Conservation (phyloP, 2,329 filamentous ascomycete species). For the Raffaelea ambrosiae region DNA sequence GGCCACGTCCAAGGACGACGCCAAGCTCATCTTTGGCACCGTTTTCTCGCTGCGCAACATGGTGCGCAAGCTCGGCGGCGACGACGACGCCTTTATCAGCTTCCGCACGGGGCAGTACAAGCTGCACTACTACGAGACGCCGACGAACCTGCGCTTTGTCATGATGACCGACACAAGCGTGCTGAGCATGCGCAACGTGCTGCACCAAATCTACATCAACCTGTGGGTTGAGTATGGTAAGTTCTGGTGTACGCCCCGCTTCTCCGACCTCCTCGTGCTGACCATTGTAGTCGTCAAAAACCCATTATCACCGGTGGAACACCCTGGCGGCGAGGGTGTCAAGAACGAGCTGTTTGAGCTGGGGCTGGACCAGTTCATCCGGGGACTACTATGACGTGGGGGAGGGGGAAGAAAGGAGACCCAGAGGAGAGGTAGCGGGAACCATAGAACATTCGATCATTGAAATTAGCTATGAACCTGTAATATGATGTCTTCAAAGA, state of each 20-base stretch:
- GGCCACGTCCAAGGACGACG: constrained; percentile 55
- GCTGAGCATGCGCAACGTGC: constrained; percentile 82
- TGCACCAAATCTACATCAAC: constrained; percentile 98
- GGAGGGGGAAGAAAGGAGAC: too few relatives aligned
- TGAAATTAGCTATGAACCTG: too few relatives aligned
- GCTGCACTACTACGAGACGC: constrained; percentile 97
- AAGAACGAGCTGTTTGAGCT: constrained; percentile 64
- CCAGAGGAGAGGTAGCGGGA: too few relatives aligned
- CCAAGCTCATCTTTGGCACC: constrained; percentile 94
- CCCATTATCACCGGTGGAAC: constrained; percentile 58
- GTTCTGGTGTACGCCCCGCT: constrained; percentile 16
- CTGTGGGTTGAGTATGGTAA: constrained; percentile 91
- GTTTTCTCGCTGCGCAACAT: constrained; percentile 96
- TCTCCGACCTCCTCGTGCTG: neutral
- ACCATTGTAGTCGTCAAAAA: constrained; percentile 57
- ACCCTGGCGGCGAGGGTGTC: constrained; percentile 60
- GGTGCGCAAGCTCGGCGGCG: constrained; percentile 87
- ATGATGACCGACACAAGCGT: constrained; percentile 89
- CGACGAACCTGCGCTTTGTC: constrained; percentile 90
- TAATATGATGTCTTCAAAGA: too few relatives aligned
- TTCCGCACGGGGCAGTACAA: constrained; percentile 95
- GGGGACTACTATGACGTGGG: constrained; percentile 46
- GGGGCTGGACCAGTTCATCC: constrained; percentile 69
- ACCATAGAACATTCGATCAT: too few relatives aligned
- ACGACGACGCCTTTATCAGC: constrained; percentile 89